These are phyloP conservation scores for Acacia concinna DNA, from an alignment of 331 rosid genomes.

Conservation along the genomic window DNA sequence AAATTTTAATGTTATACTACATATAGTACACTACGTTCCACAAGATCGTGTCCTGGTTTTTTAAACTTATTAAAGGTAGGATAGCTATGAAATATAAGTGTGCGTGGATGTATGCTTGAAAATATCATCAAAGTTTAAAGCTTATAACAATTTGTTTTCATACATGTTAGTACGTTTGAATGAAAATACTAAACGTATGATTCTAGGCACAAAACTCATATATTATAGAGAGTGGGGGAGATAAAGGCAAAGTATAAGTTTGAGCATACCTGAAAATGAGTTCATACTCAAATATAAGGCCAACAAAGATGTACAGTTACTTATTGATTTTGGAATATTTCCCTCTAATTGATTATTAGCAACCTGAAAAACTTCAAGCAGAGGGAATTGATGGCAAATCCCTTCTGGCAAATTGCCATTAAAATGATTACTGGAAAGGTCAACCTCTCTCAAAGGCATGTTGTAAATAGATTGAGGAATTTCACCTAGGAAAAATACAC, in stretches of 20 bases:
- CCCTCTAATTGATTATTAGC: background rate
- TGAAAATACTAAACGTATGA: background rate
- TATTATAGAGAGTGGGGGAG: too few relatives aligned
- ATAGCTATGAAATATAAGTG: background rate
- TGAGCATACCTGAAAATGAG: slow-evolving; percentile 18
- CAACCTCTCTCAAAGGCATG: slow-evolving; percentile 13
- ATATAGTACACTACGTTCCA: background rate
- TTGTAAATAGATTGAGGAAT: slow-evolving; percentile 26
- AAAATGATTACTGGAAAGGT: background rate
- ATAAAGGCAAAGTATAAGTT: background rate
- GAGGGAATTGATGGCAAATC: slow-evolving; percentile 27
- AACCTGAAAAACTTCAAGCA: background rate
- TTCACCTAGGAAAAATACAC: slow-evolving; percentile 25
- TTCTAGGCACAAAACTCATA: background rate
- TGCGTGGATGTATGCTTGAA: background rate
- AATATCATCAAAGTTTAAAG: background rate
- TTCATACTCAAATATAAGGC: background rate
- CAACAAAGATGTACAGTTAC: slow-evolving; percentile 26
- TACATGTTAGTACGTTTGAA: background rate
- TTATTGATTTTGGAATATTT: slow-evolving; percentile 29
- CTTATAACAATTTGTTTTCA: background rate
- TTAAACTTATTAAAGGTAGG: background rate
- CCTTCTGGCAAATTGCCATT: slow-evolving; percentile 23
- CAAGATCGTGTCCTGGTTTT: background rate
- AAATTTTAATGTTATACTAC: background rate